Evolutionary conservation across 73 alveolate genomes (phyloP).

Genomic region (Tetrahymena thermophila): DNA sequence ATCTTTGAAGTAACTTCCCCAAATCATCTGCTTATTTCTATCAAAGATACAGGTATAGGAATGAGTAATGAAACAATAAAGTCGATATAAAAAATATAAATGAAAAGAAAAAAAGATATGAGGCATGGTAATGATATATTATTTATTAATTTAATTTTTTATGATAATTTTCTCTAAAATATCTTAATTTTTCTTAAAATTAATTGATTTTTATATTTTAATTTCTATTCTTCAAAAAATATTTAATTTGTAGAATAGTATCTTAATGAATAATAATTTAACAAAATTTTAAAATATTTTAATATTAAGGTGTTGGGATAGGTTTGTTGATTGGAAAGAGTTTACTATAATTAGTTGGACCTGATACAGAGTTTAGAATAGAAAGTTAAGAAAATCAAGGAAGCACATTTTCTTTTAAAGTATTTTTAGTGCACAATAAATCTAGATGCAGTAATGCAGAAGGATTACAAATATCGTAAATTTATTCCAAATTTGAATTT

Average conservation of each 20-base stretch:
- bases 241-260: neutral
- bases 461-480: neutral
- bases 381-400: neutral
- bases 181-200: too few species aligned
- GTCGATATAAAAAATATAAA: neutral
- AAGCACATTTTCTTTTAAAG: neutral
- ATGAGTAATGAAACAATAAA: neutral
- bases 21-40: neutral
- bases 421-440: neutral
- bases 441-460: neutral
- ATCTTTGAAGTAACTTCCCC: neutral
- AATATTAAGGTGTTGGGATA: neutral
- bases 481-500: neutral
- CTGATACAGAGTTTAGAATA: neutral
- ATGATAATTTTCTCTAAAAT: too few species aligned
- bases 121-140: neutral
- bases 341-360: neutral
- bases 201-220: too few species aligned
- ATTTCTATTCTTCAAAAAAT: neutral
- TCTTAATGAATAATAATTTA: neutral
- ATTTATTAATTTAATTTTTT: too few species aligned
- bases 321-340: neutral
- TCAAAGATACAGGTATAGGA: neutral
- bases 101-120: neutral
- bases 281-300: neutral